phyloP scores from a whole-genome alignment of 495 filamentous ascomycete genomes.

The Pyronema domesticum region DNA sequence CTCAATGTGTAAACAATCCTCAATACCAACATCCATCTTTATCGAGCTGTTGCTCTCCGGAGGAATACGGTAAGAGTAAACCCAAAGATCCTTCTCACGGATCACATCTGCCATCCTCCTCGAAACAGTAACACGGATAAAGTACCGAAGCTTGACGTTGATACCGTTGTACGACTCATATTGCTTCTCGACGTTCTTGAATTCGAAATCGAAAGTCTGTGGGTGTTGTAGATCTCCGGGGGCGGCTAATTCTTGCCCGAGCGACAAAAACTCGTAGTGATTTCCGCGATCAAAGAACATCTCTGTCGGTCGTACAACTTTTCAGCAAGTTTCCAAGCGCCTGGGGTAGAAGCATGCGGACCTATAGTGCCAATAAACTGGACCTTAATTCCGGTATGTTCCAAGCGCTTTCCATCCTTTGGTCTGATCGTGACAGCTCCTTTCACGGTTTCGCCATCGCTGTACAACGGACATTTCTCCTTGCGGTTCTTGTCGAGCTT shows the following conservation, averaged over 20 bases:
- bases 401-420: constrained; percentile 94
- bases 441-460: constrained; percentile 96
- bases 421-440: constrained; percentile 85
- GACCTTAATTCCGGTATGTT: constrained; percentile 98
- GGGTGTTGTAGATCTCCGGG: constrained; percentile 96
- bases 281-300: constrained; percentile 99
- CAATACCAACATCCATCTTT: constrained; percentile 99
- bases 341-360: constrained; percentile 25
- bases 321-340: background rate
- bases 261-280: constrained; percentile 95
- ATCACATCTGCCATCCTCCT: constrained; percentile 94
- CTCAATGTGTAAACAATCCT: constrained; percentile 98
- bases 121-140: constrained; percentile 89
- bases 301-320: constrained; percentile 34
- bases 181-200: constrained; percentile 99
- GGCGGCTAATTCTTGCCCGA: constrained; percentile 87
- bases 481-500: constrained; percentile 93
- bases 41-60: constrained; percentile 95
- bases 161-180: constrained; percentile 99
- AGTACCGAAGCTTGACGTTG: constrained; percentile 97
- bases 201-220: constrained; percentile 98
- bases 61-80: constrained; percentile 95
- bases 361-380: constrained; percentile 99
- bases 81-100: constrained; percentile 98
- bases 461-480: constrained; percentile 91